These are phyloP conservation scores for Aspergillus texensis DNA, from an alignment of 2,329 filamentous ascomycete species.

Conservation along the genomic window DNA sequence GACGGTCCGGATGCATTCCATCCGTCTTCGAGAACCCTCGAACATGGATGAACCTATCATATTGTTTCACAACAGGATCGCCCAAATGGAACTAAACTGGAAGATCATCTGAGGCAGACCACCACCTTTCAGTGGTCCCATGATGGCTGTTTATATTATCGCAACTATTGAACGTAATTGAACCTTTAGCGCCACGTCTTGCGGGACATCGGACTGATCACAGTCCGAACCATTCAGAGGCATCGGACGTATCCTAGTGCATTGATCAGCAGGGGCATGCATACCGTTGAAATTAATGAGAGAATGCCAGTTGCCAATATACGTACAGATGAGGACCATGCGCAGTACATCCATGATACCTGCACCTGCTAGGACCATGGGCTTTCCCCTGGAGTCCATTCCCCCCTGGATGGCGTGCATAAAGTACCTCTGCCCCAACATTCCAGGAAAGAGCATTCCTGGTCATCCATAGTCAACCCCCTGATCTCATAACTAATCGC, in stretches of 20 bases:
- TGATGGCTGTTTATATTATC: neutral
- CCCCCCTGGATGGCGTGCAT: neutral
- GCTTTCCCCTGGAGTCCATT: neutral
- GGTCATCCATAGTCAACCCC: neutral
- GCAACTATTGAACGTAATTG: neutral
- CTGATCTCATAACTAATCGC: too few relatives aligned
- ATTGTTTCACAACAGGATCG: neutral
- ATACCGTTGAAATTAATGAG: neutral
- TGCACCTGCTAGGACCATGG: neutral
- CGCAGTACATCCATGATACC: neutral
- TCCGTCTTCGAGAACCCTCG: neutral
- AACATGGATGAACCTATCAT: neutral
- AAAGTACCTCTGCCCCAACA: constrained; percentile 4
- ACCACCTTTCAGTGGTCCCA: neutral
- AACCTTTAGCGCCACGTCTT: neutral
- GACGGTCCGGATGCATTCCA: neutral
- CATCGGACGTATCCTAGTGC: neutral
- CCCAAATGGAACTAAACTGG: neutral
- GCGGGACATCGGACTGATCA: neutral
- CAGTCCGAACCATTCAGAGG: neutral
- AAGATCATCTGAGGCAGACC: neutral
- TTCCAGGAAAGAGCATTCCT: constrained; percentile 9
- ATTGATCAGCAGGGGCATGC: neutral
- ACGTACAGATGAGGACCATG: neutral
- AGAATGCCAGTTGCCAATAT: neutral